phyloP scores from a whole-genome alignment of 108 stramenopile genomes.

The Seminavis robusta region DNA sequence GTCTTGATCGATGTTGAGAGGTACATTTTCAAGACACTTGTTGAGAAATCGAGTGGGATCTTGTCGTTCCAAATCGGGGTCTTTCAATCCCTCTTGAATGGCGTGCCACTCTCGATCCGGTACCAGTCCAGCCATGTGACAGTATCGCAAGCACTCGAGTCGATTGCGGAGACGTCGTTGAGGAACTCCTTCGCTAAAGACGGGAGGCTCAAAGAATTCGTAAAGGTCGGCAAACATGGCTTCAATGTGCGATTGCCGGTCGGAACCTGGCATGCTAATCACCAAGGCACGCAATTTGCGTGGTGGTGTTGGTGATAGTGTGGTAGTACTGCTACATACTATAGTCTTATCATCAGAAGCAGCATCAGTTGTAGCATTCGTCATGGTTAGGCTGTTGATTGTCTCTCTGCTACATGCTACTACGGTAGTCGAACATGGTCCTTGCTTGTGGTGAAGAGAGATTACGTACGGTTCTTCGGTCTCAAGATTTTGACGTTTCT shows the following conservation, averaged over 20 bases:
- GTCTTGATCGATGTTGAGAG: slow-evolving; percentile 3
- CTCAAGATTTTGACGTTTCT: no score
- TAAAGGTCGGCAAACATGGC: slow-evolving; percentile 63
- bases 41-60: no score
- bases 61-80: slow-evolving; percentile 12
- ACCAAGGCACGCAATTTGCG: slow-evolving; percentile 72
- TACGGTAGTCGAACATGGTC: no score
- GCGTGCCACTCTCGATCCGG: slow-evolving; percentile 64
- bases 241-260: slow-evolving; percentile 44
- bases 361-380: no score
- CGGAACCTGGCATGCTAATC: slow-evolving; percentile 62
- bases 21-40: slow-evolving; percentile 34
- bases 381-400: no score
- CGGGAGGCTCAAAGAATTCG: slow-evolving; percentile 59
- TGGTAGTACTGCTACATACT: no score
- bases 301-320: no score
- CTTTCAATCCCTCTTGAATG: slow-evolving; percentile 5
- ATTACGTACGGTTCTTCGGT: no score
- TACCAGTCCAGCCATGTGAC: slow-evolving; percentile 64
- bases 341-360: no score
- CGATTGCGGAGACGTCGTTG: slow-evolving; percentile 61
- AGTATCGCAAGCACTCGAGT: slow-evolving; percentile 39
- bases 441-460: no score
- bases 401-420: no score
- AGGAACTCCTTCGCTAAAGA: slow-evolving; percentile 72